A percentile compares a stretch with the other conserved stretches of the same genome.
Conservation (phyloP, 306 rosid species). For the Gynostemma pentaphyllum region DNA sequence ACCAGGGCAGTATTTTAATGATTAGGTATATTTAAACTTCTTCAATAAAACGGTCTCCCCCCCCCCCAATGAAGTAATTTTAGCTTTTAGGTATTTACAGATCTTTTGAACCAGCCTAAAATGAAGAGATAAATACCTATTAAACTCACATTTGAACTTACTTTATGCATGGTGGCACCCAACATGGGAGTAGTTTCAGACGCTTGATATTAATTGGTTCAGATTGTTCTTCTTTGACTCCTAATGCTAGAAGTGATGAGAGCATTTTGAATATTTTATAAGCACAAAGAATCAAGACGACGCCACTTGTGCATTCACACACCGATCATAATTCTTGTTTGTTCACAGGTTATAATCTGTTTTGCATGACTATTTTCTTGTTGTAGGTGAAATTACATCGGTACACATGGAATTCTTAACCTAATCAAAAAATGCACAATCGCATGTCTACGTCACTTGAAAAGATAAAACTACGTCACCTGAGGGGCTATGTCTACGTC, state of each 20-base stretch:
- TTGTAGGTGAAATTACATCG: too few species aligned
- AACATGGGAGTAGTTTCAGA: slow-evolving; percentile 95
- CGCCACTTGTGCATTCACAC: slow-evolving; percentile 95
- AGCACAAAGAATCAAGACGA: slow-evolving; percentile 97
- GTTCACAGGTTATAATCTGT: slow-evolving; percentile 76
- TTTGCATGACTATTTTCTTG: not conserved
- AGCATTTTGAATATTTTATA: slow-evolving; percentile 97
- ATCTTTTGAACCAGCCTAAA: not conserved
- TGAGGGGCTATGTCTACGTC: too few species aligned
- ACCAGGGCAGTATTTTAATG: slow-evolving; percentile 93
- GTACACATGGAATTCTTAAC: too few species aligned
- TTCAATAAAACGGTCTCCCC: not conserved
- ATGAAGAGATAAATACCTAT: not conserved
- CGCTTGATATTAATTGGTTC: slow-evolving; percentile 96
- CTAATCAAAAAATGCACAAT: too few species aligned
- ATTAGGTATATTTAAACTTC: slow-evolving; percentile 49
- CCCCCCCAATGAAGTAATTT: not conserved
- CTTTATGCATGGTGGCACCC: slow-evolving; percentile 15
- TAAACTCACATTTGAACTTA: not conserved
- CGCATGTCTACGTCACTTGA: too few species aligned
- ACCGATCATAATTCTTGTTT: slow-evolving; percentile 95
- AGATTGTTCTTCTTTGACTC: slow-evolving; percentile 97
- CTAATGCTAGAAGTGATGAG: slow-evolving; percentile 95
- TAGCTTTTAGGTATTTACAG: not conserved
- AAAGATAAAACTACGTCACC: too few species aligned